Evolutionary conservation across 1,284 basidiomycete species (phyloP).

Genomic region (Athelia sp.): DNA sequence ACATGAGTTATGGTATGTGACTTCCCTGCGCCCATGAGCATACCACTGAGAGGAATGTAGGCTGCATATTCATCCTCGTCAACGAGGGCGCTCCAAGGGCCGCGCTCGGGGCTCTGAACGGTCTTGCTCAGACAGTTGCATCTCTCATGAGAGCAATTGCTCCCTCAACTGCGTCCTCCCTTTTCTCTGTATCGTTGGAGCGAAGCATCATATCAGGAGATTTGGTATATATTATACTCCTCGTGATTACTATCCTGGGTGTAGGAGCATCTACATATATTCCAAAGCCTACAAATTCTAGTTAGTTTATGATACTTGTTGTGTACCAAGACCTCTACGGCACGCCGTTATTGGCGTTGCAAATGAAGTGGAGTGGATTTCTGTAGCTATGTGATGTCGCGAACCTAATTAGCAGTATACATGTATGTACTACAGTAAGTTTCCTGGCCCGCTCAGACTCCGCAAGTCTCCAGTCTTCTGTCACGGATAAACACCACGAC

Average conservation of each 20-base stretch:
- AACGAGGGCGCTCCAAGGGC: no score
- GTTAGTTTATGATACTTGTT: neutral
- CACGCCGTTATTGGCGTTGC: neutral
- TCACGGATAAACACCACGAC: no score
- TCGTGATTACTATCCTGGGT: neutral
- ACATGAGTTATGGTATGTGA: slow-evolving; percentile 24
- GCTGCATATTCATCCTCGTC: slow-evolving; percentile 12
- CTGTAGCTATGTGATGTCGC: no score
- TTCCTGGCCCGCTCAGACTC: no score
- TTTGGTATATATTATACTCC: slow-evolving; percentile 19
- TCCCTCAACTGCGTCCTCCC: no score
- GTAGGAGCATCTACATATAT: neutral
- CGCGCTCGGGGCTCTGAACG: slow-evolving; percentile 25
- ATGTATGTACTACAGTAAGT: no score
- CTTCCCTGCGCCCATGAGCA: neutral
- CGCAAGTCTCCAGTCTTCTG: no score
- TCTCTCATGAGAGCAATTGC: no score
- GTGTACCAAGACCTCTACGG: neutral
- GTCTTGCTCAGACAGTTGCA: no score
- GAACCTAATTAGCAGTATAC: no score
- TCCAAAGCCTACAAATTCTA: neutral
- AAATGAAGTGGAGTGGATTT: no score
- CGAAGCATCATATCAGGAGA: slow-evolving; percentile 23
- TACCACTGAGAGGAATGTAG: no score
- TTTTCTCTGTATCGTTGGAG: slow-evolving; percentile 9